phyloP scores from a whole-genome alignment of 345 rosid species.

The Gossypium longicalyx region DNA sequence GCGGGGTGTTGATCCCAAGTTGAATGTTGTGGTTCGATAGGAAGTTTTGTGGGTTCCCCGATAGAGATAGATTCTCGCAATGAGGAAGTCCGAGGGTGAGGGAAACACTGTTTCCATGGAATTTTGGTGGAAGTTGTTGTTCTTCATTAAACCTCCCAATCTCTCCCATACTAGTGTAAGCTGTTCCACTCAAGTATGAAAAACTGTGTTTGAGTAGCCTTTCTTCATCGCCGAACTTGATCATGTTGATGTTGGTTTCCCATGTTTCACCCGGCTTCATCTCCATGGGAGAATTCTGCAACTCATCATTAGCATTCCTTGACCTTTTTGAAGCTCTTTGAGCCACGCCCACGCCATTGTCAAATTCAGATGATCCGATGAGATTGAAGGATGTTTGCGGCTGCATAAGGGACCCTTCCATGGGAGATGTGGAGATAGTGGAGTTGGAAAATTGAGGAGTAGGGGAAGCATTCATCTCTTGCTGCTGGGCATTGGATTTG shows the following conservation, averaged over 20 bases:
- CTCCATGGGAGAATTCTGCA: conserved; percentile 30
- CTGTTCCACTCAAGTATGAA: not conserved
- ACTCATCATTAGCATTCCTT: conserved; percentile 22
- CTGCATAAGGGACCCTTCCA: conserved; percentile 27
- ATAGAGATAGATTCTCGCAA: conserved; percentile 35
- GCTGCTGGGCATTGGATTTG: not conserved
- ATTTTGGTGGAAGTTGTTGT: conserved; percentile 25
- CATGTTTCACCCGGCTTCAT: conserved; percentile 27
- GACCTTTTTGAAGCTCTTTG: conserved; percentile 37
- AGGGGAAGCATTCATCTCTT: conserved; percentile 17
- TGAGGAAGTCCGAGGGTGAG: conserved; percentile 66
- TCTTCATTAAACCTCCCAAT: conserved; percentile 42
- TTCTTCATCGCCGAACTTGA: conserved; percentile 17
- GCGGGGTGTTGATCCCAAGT: conserved; percentile 15
- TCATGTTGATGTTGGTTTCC: conserved; percentile 13
- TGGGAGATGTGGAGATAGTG: conserved; percentile 29
- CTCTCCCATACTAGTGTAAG: conserved; percentile 29
- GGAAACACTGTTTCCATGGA: conserved; percentile 45
- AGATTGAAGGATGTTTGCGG: conserved; percentile 33
- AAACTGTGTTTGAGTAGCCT: conserved; percentile 24
- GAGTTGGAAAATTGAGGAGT: conserved; percentile 26
- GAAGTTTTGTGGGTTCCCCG: conserved; percentile 38
- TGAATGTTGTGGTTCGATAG: conserved; percentile 39
- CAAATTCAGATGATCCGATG: conserved; percentile 35
- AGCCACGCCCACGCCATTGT: conserved; percentile 19